Evolutionary conservation across 192 early-diverging fungal species (phyloP).

Genomic region (Mortierella hygrophila): DNA sequence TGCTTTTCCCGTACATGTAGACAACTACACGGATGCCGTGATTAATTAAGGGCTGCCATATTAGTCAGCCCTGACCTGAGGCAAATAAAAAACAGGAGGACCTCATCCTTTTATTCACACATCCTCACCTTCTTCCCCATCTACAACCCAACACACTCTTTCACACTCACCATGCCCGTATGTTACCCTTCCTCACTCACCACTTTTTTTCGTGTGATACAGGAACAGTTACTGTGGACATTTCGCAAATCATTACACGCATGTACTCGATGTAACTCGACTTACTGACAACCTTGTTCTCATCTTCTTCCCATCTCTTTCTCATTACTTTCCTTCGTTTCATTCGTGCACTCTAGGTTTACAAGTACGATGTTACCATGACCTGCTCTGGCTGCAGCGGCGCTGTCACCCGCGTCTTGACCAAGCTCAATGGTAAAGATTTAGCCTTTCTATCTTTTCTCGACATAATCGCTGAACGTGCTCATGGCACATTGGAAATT

Average conservation of each 20-base stretch:
- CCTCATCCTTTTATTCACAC: background rate
- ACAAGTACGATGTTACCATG: constrained; percentile 86
- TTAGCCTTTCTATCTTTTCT: background rate
- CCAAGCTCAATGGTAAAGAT: constrained; percentile 64
- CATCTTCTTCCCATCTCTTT: background rate
- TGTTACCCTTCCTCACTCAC: background rate
- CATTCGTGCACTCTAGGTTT: constrained; percentile 46
- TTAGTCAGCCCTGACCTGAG: constrained; percentile 6
- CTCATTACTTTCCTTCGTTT: background rate
- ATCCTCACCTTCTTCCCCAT: background rate
- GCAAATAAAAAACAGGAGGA: background rate
- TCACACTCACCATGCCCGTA: constrained; percentile 30
- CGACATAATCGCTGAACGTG: too few species aligned
- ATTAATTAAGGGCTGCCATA: constrained; percentile 1
- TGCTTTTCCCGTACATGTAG: background rate
- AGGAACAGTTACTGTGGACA: background rate
- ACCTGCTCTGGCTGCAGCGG: constrained; percentile 82
- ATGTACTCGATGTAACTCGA: background rate
- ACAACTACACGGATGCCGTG: background rate
- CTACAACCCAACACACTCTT: background rate
- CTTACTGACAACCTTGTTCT: background rate
- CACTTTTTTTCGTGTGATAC: background rate
- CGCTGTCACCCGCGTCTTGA: constrained; percentile 78
- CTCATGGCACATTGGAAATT: background rate
- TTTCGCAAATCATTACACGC: background rate